A percentile compares a stretch with the other conserved stretches of the same genome.
phyloP scores from a whole-genome alignment of 163 green algal species.

The Trebouxia gelatinosa region DNA sequence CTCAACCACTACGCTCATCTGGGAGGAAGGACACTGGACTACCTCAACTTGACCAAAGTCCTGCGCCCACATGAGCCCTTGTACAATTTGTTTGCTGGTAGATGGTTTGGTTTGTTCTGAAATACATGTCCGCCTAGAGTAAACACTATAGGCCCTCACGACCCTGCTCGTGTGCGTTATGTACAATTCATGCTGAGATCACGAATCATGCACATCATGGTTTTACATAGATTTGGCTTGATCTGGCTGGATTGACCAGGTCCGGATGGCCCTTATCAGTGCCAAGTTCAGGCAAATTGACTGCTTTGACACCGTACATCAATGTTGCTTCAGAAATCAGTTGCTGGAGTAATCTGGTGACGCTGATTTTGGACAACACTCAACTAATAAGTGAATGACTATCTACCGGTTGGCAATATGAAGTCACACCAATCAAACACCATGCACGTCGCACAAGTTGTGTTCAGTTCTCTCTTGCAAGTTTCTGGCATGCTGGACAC shows the following conservation, averaged over 20 bases:
- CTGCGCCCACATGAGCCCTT: conserved; percentile 15
- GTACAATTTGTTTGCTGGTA: conserved; percentile 33
- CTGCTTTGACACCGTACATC: not conserved
- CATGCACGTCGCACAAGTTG: no score
- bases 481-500: no score
- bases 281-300: not conserved
- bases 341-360: no score
- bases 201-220: not conserved
- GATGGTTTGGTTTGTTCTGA: conserved; percentile 33
- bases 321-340: no score
- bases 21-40: conserved; percentile 39
- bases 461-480: no score
- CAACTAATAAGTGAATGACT: no score
- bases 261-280: not conserved
- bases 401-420: no score
- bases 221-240: not conserved
- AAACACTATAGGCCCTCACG: no score
- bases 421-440: no score
- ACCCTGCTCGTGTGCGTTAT: no score
- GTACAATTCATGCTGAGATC: not conserved
- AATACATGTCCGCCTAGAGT: no score
- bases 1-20: conserved; percentile 30
- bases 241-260: not conserved
- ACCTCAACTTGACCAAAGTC: conserved; percentile 29
- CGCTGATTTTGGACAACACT: no score